Base-by-base conservation (phyloP, 1,284 basidiomycete species). In the Trametes hirsuta region DNA sequence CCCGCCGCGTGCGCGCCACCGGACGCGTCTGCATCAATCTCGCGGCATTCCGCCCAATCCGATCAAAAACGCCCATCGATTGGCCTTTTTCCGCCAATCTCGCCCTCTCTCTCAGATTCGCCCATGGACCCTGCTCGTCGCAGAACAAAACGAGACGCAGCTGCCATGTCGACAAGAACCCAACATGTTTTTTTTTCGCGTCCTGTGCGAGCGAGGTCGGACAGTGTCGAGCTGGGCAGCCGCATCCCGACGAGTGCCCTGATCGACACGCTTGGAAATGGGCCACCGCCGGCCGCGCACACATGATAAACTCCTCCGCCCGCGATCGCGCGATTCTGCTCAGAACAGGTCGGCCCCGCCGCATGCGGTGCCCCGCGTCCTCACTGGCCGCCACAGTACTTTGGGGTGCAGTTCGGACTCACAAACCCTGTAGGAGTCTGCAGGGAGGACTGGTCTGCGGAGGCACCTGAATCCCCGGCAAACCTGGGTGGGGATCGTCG, bases 331-430 rank as follows among this genome's bases (percentile, higher is more conserved):
- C 44, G 44, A 46, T 30, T 46, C n/a, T 25, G 44, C 22, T 46
- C 30, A 30, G 30, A 30, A 46, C 39, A 46, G 47, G n/a, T 35
- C n/a, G 35, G 9, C 21, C 30, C 30, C 30, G 47, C 40, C 40
- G 44, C 44, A 46, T 22, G 18, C 22, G 10, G 14, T 47, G 25
- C 18, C 47, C 18, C 15, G 44, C 44, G n/a, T 30, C 15, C 44
- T 47, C 35, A 54, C 53, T 47, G 53, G 53, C 35, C 36, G 53
- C 53, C 53, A 40, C 51, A 47, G 36, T n/a, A 36, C 14, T 42
- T 15, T 42, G 49, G 49, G 49, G 40, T 30, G 9, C 22, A 18
- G 6, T 10, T 2, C 15, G 21, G 18, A 18, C 18, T 18, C 18
- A 1, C 18, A 18, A 18, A 18, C 37, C 18, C 25, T 24, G 30